phyloP scores from a whole-genome alignment of 257 asterid genomes.

The Nicotiana sylvestris region DNA sequence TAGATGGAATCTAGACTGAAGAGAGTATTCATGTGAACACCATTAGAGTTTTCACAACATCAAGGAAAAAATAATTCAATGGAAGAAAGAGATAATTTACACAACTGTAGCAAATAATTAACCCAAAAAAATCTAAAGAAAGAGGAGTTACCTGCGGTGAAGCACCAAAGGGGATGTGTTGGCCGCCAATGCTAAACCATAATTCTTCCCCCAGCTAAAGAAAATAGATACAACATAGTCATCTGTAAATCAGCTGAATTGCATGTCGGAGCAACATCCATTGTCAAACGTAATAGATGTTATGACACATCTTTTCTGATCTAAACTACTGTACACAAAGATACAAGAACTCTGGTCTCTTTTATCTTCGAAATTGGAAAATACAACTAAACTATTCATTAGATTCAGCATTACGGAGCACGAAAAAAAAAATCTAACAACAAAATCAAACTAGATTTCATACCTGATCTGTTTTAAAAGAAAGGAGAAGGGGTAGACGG shows the following conservation, averaged over 20 bases:
- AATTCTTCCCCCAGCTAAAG: slow-evolving; percentile 67
- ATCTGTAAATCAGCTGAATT: slow-evolving; percentile 4
- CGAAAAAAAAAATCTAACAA: too few relatives aligned
- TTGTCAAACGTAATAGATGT: neutral
- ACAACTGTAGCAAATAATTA: neutral
- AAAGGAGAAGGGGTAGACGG: neutral
- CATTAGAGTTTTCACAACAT: neutral
- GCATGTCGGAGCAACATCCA: neutral
- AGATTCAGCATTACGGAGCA: neutral
- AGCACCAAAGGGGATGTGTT: slow-evolving; percentile 70
- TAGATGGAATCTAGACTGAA: neutral
- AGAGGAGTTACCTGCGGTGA: slow-evolving; percentile 62
- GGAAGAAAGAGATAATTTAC: neutral
- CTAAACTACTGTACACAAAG: neutral
- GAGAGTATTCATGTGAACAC: neutral
- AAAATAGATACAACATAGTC: slow-evolving; percentile 8
- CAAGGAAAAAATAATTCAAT: neutral
- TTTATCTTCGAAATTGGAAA: neutral
- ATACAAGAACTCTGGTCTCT: neutral
- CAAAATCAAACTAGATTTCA: neutral
- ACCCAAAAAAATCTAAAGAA: neutral
- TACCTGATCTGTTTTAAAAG: neutral
- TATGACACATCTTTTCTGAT: neutral
- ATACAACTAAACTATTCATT: neutral
- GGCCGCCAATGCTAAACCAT: slow-evolving; percentile 73